Base-by-base conservation (phyloP, 768 basidiomycete genomes). In the Rhodotorula paludigena region DNA sequence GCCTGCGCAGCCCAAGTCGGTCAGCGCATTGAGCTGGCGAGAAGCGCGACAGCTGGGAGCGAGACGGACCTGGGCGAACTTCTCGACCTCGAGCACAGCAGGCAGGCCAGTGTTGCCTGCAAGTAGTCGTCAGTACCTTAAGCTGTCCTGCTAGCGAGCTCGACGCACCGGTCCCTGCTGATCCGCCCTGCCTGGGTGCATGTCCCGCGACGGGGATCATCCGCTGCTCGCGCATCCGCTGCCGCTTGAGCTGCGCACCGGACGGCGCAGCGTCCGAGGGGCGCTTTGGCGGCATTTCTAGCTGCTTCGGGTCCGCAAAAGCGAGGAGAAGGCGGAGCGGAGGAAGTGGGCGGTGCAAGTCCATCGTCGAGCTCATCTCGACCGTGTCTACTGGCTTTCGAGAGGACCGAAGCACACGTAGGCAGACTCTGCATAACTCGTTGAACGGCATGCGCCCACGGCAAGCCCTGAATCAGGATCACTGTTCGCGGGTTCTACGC, bases 31-130 rank as follows among this genome's bases (percentile, higher is more conserved):
- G 32, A 2, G 48, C 25, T n/a, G 15, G 18, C 3, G 32, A 42
- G 45, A 48, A 44, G 38, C 41, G 45, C 32, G 28, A 39, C 14
- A 15, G 53, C 28, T 45, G 44, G 58, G 0, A 54, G 14, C 20
- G 32, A n/a, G 10, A 62, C 80, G 32, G 55, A 89, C 92, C 82
- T 92, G 87, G 25, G 87, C 84, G 77, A 98, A 94, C 76, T 84
- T 87, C 76, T 94, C 92, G 32, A 94, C 87, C 74, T 93, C 89
- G 61, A 98, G 57, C 7, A 63, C 67, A 7, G 71, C 56, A 6
- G 71, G 71, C 1, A 72, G 41, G 14, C 42, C 52, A 0, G 36
- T 30, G 60, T 68, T 72, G 39, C 71, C 71, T 72, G 58, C 35
- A 28, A 15, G 49, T 18, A 15, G 25, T n/a, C 12, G 12, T 15